Conservation (phyloP, 441 rosid genomes). For the Daphne laureola region DNA sequence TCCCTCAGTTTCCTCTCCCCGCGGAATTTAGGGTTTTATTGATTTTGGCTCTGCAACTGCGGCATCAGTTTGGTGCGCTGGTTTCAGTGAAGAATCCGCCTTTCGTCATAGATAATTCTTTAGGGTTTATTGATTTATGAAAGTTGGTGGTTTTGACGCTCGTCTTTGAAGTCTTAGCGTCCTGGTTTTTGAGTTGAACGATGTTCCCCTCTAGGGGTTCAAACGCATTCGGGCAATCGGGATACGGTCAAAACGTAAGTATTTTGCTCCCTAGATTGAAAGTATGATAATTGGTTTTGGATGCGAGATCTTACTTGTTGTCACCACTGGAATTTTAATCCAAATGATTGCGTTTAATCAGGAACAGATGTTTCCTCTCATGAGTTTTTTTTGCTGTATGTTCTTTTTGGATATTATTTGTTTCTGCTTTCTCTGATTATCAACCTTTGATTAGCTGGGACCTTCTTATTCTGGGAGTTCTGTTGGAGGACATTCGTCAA, state of each 20-base stretch:
- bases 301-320: background rate
- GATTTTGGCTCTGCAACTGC: no score
- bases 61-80: no score
- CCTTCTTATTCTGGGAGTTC: conserved; percentile 60
- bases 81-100: no score
- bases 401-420: background rate
- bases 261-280: background rate
- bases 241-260: conserved; percentile 77
- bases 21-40: no score
- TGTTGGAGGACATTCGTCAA: conserved; percentile 57
- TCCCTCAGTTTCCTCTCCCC: no score
- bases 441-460: conserved; percentile 35
- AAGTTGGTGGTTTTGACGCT: no score
- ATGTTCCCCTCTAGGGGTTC: conserved; percentile 85
- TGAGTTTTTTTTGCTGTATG: background rate
- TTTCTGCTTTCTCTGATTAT: conserved; percentile 4
- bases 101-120: no score
- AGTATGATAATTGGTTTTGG: background rate
- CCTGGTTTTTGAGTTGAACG: conserved; percentile 13
- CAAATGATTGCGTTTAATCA: background rate
- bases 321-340: background rate
- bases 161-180: no score
- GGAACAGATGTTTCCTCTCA: background rate
- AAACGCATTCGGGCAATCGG: conserved; percentile 78
- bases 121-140: no score